Conservation (phyloP, 164 flowering plant genomes). For the Houttuynia cordata region DNA sequence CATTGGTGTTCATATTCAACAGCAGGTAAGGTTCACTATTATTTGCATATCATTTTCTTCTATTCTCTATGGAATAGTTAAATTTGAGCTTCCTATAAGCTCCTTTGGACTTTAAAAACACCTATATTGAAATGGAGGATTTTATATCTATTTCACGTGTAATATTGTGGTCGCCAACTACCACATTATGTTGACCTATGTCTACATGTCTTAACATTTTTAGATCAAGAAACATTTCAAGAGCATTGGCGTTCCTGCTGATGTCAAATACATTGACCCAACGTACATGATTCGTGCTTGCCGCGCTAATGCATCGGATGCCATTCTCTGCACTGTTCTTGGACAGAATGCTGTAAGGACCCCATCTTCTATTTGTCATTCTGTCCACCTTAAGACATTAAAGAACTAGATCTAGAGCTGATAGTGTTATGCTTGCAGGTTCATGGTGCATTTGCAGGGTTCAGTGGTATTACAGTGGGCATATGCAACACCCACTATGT, state of each 20-base stretch:
- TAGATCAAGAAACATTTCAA: conserved; percentile 38
- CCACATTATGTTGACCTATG: too few species aligned
- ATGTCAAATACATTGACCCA: conserved; percentile 41
- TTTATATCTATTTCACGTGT: neutral
- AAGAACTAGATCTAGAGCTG: neutral
- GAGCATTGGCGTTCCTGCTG: conserved; percentile 25
- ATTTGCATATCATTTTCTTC: too few species aligned
- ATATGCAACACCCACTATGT: conserved; percentile 42
- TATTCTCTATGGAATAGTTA: too few species aligned
- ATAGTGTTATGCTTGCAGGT: conserved; percentile 19
- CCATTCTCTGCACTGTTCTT: conserved; percentile 44
- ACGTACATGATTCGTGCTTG: conserved; percentile 41
- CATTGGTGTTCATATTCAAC: conserved; percentile 35
- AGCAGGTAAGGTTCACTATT: conserved; percentile 19
- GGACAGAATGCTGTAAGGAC: conserved; percentile 41
- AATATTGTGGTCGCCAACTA: neutral
- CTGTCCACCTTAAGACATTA: neutral
- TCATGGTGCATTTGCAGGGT: conserved; percentile 49
- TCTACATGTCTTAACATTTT: neutral
- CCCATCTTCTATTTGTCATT: neutral
- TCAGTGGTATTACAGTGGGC: conserved; percentile 38
- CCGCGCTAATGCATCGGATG: conserved; percentile 46
- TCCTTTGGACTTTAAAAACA: too few species aligned
- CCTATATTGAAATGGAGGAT: neutral
- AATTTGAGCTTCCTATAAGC: neutral